Evolutionary conservation across 768 basidiomycete species (phyloP), one percentile per base, ranked within the genome.

Genomic region (Mycena maculata): DNA sequence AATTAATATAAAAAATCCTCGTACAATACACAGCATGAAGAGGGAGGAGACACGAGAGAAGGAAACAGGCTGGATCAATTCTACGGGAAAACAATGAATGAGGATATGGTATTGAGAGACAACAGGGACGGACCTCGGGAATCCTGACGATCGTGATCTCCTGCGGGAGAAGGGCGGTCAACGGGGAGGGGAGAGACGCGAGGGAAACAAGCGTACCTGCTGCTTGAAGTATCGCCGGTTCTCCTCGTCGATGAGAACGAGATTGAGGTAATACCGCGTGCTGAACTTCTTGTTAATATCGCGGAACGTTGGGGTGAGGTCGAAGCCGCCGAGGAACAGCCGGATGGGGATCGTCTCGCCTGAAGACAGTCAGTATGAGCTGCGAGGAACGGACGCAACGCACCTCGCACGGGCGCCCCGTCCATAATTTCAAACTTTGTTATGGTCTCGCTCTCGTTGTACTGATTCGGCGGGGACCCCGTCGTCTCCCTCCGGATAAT

Each of bases 381-480:
- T 30, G 12, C 45, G 10, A 33, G 25, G 13, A 7, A 36, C 33
- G 13, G 33, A 13, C 11, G 50, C 31, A 28, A 76, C 84, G 50
- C 68, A 92, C 94, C 95, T 83, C 95, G 86, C n/a, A 98, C 95
- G 2, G 97, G 97, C 9, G 96, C 95, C 3, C 96, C 96, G 77
- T 99, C 96, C 96, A 98, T 98, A 72, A 98, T 98, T 80, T 99
- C 98, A 75, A 98, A 99, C 80, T 99, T 99, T 11, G 98, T 99
- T 74, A 99, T 98, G 10, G 96, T 99, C 77, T 99, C 96, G 74
- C 93, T 95, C 79, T 99, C 97, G 77, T 98, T 99, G 79, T 99
- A 99, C 80, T 96, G 96, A 74, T 99, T 99, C n/a, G 98, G 98
- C 3, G 94, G 94, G 16, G 96, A 87, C 15, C 97, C 97, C 0